Percentiles rank a stretch among this genome's conserved stretches.
These are phyloP conservation scores for Keqinozyma sinolaborantium DNA, from an alignment of 1,139 yeast species.

Conservation along the genomic window DNA sequence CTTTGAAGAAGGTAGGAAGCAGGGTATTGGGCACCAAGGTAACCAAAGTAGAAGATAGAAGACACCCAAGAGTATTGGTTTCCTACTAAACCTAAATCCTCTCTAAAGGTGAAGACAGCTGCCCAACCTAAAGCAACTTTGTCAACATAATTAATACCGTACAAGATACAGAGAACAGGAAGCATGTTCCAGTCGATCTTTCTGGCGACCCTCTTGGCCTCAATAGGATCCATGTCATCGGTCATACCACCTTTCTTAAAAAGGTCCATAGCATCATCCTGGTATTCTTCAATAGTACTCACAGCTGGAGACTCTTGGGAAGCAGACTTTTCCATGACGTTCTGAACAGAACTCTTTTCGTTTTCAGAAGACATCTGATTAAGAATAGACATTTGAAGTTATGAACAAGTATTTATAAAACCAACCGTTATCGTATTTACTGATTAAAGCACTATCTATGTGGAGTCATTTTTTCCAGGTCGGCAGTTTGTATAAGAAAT, in stretches of 20 bases:
- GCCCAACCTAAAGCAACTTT: slow-evolving; percentile 43
- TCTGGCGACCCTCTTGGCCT: slow-evolving; percentile 12
- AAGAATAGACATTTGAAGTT: no score
- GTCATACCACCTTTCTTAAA: slow-evolving; percentile 11
- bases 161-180: slow-evolving; percentile 11
- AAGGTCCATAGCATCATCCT: slow-evolving; percentile 10
- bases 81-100: slow-evolving; percentile 18
- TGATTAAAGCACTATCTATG: no score
- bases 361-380: no score
- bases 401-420: no score
- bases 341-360: no score
- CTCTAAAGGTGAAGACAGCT: slow-evolving; percentile 17
- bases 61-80: slow-evolving; percentile 44
- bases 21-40: slow-evolving; percentile 50
- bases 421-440: no score
- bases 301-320: background rate
- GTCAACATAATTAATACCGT: slow-evolving; percentile 25
- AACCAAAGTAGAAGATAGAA: slow-evolving; percentile 56
- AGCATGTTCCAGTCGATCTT: slow-evolving; percentile 16
- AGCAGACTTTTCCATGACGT: background rate
- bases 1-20: slow-evolving; percentile 48
- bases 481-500: background rate
- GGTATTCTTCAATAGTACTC: slow-evolving; percentile 1
- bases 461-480: background rate
- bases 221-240: slow-evolving; percentile 12